Conservation (phyloP, 202 grass and related monocot genomes). For the Alloteropsis angusta region DNA sequence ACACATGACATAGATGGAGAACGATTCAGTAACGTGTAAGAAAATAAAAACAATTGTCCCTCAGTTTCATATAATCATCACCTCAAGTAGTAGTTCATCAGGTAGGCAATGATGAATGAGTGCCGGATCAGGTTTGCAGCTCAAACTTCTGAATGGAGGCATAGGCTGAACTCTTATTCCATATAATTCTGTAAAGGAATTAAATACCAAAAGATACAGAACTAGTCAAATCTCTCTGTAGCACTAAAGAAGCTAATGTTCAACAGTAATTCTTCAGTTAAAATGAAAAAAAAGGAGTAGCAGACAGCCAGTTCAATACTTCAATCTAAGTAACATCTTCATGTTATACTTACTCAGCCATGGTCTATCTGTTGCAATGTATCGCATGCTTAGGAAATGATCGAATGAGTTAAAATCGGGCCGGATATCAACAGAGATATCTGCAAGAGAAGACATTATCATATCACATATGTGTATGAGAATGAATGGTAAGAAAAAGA, state of each 20-base stretch:
- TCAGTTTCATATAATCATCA: slow-evolving; percentile 20
- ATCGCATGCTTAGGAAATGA: slow-evolving; percentile 52
- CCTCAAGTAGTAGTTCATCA: slow-evolving; percentile 82
- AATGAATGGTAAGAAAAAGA: background rate
- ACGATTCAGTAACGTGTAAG: background rate
- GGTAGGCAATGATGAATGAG: slow-evolving; percentile 77
- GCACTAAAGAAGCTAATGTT: slow-evolving; percentile 8
- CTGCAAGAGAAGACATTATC: slow-evolving; percentile 34
- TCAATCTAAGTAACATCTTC: background rate
- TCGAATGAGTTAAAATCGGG: slow-evolving; percentile 48
- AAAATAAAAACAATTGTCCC: background rate
- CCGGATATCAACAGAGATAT: slow-evolving; percentile 50
- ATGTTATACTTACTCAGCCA: slow-evolving; percentile 73
- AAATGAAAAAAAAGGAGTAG: background rate
- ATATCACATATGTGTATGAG: background rate
- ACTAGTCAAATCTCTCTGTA: slow-evolving; percentile 12
- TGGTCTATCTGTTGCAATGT: slow-evolving; percentile 71
- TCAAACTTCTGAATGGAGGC: slow-evolving; percentile 59
- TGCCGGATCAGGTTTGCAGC: slow-evolving; percentile 56
- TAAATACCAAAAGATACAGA: slow-evolving; percentile 11
- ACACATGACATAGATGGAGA: background rate
- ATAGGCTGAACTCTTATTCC: slow-evolving; percentile 74
- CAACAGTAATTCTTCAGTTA: background rate
- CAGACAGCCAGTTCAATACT: background rate
- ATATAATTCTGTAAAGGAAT: slow-evolving; percentile 62